phyloP scores from a whole-genome alignment of 2,329 filamentous ascomycete genomes.

The Penicillium sp. region DNA sequence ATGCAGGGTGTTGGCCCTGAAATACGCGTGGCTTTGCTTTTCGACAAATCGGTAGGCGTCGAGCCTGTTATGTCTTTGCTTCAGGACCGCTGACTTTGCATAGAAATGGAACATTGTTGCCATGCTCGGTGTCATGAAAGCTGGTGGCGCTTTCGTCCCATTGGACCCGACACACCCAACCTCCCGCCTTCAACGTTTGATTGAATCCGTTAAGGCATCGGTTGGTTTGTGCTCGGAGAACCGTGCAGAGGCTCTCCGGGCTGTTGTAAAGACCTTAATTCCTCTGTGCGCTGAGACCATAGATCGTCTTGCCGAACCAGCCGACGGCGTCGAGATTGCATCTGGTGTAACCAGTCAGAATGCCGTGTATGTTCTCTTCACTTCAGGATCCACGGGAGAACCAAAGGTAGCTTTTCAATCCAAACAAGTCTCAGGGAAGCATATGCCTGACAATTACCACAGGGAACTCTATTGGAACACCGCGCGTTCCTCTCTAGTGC shows the following conservation, averaged over 20 bases:
- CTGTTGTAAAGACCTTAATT: slow-evolving; percentile 28
- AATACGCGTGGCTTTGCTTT: slow-evolving; percentile 39
- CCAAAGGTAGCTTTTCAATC: slow-evolving; percentile 45
- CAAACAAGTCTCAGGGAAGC: background rate
- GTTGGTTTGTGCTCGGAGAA: slow-evolving; percentile 36
- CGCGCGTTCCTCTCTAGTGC: slow-evolving; percentile 57
- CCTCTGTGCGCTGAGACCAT: slow-evolving; percentile 29
- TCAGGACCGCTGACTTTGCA: slow-evolving; percentile 5
- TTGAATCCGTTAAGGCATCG: slow-evolving; percentile 33
- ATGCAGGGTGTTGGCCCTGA: slow-evolving; percentile 43
- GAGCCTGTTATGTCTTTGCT: background rate
- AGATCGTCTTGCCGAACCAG: slow-evolving; percentile 20
- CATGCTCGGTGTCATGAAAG: slow-evolving; percentile 43
- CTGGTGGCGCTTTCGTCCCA: slow-evolving; percentile 45
- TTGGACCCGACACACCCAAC: slow-evolving; percentile 42
- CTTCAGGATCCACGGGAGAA: slow-evolving; percentile 56
- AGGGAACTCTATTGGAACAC: slow-evolving; percentile 65
- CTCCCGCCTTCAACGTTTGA: slow-evolving; percentile 36
- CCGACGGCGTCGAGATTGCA: slow-evolving; percentile 14
- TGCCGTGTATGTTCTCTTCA: slow-evolving; percentile 59
- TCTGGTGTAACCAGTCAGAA: slow-evolving; percentile 31
- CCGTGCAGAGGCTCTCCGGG: slow-evolving; percentile 21
- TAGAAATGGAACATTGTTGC: slow-evolving; percentile 45
- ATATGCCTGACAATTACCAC: slow-evolving; percentile 6
- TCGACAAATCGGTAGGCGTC: slow-evolving; percentile 43